Evolutionary conservation across 345 rosid species (phyloP).

Genomic region (Brassica nigra): DNA sequence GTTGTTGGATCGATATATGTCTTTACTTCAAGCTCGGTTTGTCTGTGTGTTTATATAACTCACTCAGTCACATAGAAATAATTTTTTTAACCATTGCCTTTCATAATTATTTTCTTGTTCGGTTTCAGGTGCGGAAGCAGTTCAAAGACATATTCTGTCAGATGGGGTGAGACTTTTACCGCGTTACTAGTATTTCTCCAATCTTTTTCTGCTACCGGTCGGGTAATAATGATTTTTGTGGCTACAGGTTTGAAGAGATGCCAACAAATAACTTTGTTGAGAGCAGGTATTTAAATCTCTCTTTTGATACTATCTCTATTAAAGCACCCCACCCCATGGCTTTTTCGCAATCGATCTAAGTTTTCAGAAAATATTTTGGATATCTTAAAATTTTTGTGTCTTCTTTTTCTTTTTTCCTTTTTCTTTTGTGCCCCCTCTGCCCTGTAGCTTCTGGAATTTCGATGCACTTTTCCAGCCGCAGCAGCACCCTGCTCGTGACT

Average conservation of each 20-base stretch:
- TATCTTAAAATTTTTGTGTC: neutral
- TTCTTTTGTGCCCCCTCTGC: neutral
- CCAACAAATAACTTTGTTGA: constrained; percentile 91
- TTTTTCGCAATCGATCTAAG: neutral
- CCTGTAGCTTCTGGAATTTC: constrained; percentile 92
- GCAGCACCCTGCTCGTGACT: constrained; percentile 99
- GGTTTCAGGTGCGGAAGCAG: constrained; percentile 70
- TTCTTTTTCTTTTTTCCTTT: too few species aligned
- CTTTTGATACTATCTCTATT: constrained; percentile 1
- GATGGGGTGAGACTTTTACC: constrained; percentile 61
- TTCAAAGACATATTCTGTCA: constrained; percentile 78
- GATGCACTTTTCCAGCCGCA: constrained; percentile 97
- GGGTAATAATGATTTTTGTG: neutral
- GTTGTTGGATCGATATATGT: too few species aligned
- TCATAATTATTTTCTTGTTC: neutral
- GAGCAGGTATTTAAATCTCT: constrained; percentile 66
- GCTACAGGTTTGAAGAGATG: constrained; percentile 91
- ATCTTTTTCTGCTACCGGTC: neutral
- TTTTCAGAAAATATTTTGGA: neutral
- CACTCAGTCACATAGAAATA: too few species aligned
- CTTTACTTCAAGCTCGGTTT: too few species aligned
- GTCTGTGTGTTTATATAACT: too few species aligned
- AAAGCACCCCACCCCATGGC: neutral
- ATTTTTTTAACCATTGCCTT: too few species aligned
- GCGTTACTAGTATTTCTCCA: constrained; percentile 3